Conservation (phyloP, 106 monocot species). For the Vanilla planifolia region DNA sequence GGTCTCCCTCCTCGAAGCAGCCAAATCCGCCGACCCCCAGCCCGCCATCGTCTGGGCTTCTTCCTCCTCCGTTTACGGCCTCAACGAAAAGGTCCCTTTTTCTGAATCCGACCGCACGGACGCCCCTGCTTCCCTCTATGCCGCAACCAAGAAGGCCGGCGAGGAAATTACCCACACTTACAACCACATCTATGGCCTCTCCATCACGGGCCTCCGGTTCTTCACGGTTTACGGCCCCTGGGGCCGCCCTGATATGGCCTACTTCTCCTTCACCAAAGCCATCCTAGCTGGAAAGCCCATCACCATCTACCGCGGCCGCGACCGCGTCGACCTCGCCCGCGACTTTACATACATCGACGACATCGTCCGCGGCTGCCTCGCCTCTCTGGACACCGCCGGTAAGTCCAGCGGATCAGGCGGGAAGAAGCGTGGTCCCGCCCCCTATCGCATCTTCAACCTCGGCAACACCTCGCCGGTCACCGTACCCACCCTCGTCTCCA, state of each 20-base stretch:
- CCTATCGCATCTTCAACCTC: conserved; percentile 22
- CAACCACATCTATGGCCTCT: conserved; percentile 66
- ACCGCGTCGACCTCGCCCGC: conserved; percentile 33
- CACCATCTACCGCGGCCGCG: conserved; percentile 35
- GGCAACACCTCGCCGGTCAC: conserved; percentile 29
- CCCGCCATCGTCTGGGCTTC: conserved; percentile 32
- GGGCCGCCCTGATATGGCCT: conserved; percentile 69
- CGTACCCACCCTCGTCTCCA: conserved; percentile 20
- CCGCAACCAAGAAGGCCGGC: conserved; percentile 62
- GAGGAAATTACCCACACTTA: conserved; percentile 60
- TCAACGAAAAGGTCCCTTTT: conserved; percentile 34
- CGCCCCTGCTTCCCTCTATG: conserved; percentile 49
- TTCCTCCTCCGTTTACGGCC: conserved; percentile 29
- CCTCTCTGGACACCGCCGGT: conserved; percentile 31
- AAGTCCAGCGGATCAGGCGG: conserved; percentile 13
- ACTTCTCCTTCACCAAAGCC: conserved; percentile 56
- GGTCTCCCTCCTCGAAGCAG: conserved; percentile 28
- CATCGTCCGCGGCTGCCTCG: conserved; percentile 42
- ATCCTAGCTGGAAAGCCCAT: conserved; percentile 49
- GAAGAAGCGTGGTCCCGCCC: conserved; percentile 13
- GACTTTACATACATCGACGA: conserved; percentile 65
- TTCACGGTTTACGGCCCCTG: conserved; percentile 67
- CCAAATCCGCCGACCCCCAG: conserved; percentile 26
- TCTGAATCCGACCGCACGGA: conserved; percentile 54
- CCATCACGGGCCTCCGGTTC: conserved; percentile 57